Base-by-base conservation (phyloP, 495 filamentous ascomycete genomes). In the Tricharina praecox region DNA sequence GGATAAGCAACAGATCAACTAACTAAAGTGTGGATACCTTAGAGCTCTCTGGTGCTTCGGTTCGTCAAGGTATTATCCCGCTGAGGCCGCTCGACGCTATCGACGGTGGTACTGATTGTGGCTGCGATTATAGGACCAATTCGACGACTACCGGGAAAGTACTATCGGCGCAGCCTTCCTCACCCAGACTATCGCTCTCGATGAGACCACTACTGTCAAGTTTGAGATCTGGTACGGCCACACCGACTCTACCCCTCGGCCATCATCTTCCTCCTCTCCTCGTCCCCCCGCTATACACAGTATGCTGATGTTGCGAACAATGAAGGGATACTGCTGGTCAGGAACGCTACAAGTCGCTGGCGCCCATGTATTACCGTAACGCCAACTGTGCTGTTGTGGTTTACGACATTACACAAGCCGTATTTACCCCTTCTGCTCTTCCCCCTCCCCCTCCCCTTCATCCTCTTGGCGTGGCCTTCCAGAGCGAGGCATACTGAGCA, bases 281-380 rank as follows among this genome's bases (percentile, higher is more conserved):
- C 23, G 11, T 21, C 28, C 28, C n/a, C n/a, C n/a, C n/a, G n/a
- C n/a, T n/a, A n/a, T n/a, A 23, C 28, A 23, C 54, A 54, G 46
- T 55, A 36, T 26, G 19, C 25, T 46, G 13, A 28, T 28, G 23
- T 48, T 32, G 28, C 28, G 36, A 26, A 34, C 47, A 34, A n/a
- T n/a, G n/a, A 33, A 61, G 58, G 58, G 90, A 97, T 67, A 97
- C 90, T 16, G 90, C 90, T 38, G 90, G 90, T 47, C 90, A 97
- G 69, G 90, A 97, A 62, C 75, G 90, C 56, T 97, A 95, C 70
- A 96, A 95, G 73, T 95, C 88, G 4, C 68, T 97, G 52, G 92
- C 90, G 41, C 90, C 90, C 45, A 97, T 97, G 90, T 97, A 97
- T 70, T 97, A 97, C 66, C 73, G 90, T 54, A 97, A 97, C 64